Base-by-base conservation (phyloP, 345 rosid genomes). In the Passiflora organensis region DNA sequence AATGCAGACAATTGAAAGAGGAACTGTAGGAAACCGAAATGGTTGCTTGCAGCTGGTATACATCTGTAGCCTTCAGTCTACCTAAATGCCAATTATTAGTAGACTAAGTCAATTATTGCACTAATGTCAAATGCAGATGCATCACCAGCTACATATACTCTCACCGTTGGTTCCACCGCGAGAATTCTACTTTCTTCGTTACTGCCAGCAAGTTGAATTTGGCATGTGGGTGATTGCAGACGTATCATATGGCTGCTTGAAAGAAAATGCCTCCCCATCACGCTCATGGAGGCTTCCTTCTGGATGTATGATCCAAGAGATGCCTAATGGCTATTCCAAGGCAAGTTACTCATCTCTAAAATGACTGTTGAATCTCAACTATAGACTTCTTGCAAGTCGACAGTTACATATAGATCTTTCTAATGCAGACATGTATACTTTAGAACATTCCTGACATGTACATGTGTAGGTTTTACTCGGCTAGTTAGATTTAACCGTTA, bases 81-180 rank as follows among this genome's bases (percentile, higher is more conserved):
- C 3, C 8, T 28, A 2, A 28, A 28, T 28, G 34, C 34, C 34
- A 28, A 2, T 28, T 28, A 8, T 3, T 28, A 28, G 25, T 10
- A 17, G 4, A 23, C 1, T 14, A 0, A 14, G 15, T 41, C 10
- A 2, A 20, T 47, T 47, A 8, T 18, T 4, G 20, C 4, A 6
- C 1, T 18, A 9, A 18, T 19, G 24, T 20, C 2, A 41, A 21
- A 59, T 64, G 63, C 64, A 89, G 97, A 72, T 89, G 75, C 52
- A 70, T 51, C 81, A 58, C 51, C 65, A 73, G 48, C 70, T 84
- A 75, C 95, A 86, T 19, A 82, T 82, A 22, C 76, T 81, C 22
- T 89, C 97, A 1, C 95, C 93, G 0, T 34, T 84, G 41, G 97
- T 89, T 58, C 69, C 95, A 23, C 53, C 80, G 28, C 70, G 97